Base-by-base conservation (phyloP, 805 yeast species). In the Wilhelminamyces savonicus region DNA sequence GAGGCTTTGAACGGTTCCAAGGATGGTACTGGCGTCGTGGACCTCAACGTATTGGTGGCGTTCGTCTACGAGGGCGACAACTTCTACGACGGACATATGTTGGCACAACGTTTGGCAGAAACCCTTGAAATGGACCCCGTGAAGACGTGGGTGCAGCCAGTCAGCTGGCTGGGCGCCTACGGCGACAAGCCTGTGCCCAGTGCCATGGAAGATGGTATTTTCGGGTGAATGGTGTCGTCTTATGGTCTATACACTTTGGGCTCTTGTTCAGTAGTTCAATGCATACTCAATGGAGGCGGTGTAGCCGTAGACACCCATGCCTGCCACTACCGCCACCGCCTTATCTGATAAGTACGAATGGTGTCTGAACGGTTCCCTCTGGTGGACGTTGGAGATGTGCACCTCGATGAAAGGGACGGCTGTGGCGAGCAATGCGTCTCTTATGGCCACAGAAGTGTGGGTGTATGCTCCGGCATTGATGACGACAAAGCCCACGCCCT, bases 21-120 rank as follows among this genome's bases (percentile, higher is more conserved):
- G 7, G 19, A 13, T 3, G 25, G 35, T 10, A 34, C 41, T 5
- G n/a, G 23, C 12, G 11, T 8, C 17, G 21, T 48, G 30, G 44
- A 46, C 7, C 49, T 66, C 13, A 52, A 46, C n/a, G 68, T 71
- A 4, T 37, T 73, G n/a, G 71, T 74, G 8, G 62, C 74, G 12
- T 78, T 69, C 49, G 94, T 81, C 2, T 86, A 84, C 53, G 97
- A 88, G 51, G 97, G 97, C 20, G 97, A 88, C 53, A 90, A 90
- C 52, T 71, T 78, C 17, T 48, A 54, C 13, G 95, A 87, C 51
- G 92, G 94, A 6, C 62, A 61, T 24, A 37, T 48, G 7, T 53
- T 81, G 36, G 76, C 82, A 2, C 37, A 39, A 9, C 51, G 54
- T 19, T 50, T 66, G 3, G 40, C 50, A 5, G 41, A 54, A 4